These are phyloP conservation scores for Arthroderma sp. DNA, from an alignment of 2,329 filamentous ascomycete species.

Conservation along the genomic window DNA sequence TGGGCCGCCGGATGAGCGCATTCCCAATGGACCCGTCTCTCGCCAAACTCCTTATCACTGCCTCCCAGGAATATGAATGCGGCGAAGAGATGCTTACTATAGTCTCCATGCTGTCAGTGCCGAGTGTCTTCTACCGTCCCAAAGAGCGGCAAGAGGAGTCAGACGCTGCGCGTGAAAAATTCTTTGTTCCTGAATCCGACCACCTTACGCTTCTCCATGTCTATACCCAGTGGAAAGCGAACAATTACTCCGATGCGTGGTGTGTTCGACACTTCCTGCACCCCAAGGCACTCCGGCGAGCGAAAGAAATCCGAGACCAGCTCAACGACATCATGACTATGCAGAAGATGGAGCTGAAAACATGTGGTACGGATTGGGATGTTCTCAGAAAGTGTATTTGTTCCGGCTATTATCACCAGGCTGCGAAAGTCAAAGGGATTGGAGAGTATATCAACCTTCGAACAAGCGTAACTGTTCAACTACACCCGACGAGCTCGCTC, in stretches of 20 bases:
- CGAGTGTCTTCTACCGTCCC: constrained; percentile 90
- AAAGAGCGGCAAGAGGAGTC: constrained; percentile 96
- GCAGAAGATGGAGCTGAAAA: constrained; percentile 76
- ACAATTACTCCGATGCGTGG: constrained; percentile 83
- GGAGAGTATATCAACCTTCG: constrained; percentile 96
- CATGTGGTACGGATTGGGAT: constrained; percentile 95
- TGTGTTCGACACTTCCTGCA: constrained; percentile 89
- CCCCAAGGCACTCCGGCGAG: constrained; percentile 79
- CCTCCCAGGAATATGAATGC: constrained; percentile 76
- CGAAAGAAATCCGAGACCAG: constrained; percentile 89
- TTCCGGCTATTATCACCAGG: constrained; percentile 95
- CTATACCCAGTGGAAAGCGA: constrained; percentile 87
- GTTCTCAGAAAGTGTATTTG: constrained; percentile 92
- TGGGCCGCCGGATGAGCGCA: constrained; percentile 87
- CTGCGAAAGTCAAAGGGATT: constrained; percentile 86
- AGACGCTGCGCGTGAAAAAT: constrained; percentile 89
- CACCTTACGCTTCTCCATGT: constrained; percentile 93
- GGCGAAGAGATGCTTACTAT: constrained; percentile 98
- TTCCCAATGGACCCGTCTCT: constrained; percentile 97
- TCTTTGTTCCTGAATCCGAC: constrained; percentile 95
- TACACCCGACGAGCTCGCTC: constrained; percentile 86
- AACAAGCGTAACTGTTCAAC: constrained; percentile 82
- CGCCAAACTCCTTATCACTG: constrained; percentile 87
- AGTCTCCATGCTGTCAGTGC: constrained; percentile 93
- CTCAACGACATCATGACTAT: constrained; percentile 85